phyloP scores from a whole-genome alignment of 164 flowering plant genomes.

The Pachysandra terminalis region DNA sequence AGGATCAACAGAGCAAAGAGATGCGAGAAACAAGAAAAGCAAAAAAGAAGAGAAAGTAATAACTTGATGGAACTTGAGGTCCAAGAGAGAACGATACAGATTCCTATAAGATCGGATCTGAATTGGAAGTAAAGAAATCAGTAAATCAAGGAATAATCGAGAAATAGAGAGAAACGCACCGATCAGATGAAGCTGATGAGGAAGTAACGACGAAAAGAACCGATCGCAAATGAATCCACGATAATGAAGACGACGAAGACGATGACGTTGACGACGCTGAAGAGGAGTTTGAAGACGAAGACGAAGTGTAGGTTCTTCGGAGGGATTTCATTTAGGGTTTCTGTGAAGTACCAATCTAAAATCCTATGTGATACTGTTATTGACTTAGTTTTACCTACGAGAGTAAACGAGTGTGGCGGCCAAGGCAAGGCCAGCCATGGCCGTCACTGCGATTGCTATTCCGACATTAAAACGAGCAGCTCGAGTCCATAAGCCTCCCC shows the following conservation, averaged over 20 bases:
- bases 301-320: conserved; percentile 57
- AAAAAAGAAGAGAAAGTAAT: background rate
- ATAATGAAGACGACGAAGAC: conserved; percentile 43
- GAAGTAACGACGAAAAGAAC: conserved; percentile 72
- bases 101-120: conserved; percentile 9
- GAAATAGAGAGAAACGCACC: conserved; percentile 52
- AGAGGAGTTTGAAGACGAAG: conserved; percentile 35
- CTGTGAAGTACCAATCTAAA: background rate
- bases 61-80: background rate
- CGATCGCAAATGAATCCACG: conserved; percentile 89
- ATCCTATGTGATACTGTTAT: background rate
- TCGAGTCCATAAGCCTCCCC: conserved; percentile 20
- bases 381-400: conserved; percentile 43
- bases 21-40: background rate
- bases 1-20: too few species aligned
- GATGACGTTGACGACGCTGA: conserved; percentile 38
- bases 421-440: conserved; percentile 67
- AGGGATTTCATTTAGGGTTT: conserved; percentile 73
- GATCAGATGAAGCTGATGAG: conserved; percentile 52
- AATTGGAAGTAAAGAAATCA: background rate
- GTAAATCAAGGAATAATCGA: background rate
- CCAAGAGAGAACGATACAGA: background rate
- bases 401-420: conserved; percentile 56
- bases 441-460: conserved; percentile 53
- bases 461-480: conserved; percentile 23